A percentile compares a stretch with the other conserved stretches of the same genome.
Evolutionary conservation across 129 eudicot genomes (phyloP).

Genomic region (Flaveria ramosissima): DNA sequence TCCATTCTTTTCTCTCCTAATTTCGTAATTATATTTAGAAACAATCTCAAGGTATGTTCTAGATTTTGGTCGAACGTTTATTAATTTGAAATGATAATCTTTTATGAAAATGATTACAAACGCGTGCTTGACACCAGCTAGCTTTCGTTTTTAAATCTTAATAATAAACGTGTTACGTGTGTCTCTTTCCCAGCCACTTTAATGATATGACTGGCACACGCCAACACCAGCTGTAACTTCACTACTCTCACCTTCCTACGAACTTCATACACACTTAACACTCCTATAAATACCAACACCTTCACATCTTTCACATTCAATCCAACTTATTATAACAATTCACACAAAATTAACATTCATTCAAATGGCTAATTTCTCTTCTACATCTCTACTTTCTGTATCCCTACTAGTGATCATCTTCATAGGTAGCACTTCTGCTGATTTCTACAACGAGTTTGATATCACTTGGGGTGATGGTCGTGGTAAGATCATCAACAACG

Average conservation of each 20-base stretch:
- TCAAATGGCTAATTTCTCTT: too few relatives aligned
- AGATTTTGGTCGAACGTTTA: too few relatives aligned
- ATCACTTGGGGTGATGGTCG: slow-evolving; percentile 73
- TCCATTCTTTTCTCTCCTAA: too few relatives aligned
- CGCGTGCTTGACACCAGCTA: too few relatives aligned
- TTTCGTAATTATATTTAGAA: too few relatives aligned
- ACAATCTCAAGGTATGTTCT: too few relatives aligned
- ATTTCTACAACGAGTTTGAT: slow-evolving; percentile 52
- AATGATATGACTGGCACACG: slow-evolving; percentile 3
- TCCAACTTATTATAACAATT: too few relatives aligned
- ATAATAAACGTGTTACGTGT: too few relatives aligned
- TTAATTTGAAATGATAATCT: too few relatives aligned
- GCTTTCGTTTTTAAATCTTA: too few relatives aligned
- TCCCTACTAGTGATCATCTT: slow-evolving; percentile 5
- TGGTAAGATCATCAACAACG: slow-evolving; percentile 48
- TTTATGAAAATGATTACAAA: too few relatives aligned
- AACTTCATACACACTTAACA: not conserved
- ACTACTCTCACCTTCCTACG: slow-evolving; percentile 27
- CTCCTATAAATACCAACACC: slow-evolving; percentile 25
- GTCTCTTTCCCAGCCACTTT: not conserved
- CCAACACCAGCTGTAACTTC: slow-evolving; percentile 28
- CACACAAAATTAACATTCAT: too few relatives aligned
- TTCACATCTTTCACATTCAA: not conserved
- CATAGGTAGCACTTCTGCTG: slow-evolving; percentile 27
- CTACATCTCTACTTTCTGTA: not conserved